phyloP scores from a whole-genome alignment of 345 rosid species.

The Camelina sativa region DNA sequence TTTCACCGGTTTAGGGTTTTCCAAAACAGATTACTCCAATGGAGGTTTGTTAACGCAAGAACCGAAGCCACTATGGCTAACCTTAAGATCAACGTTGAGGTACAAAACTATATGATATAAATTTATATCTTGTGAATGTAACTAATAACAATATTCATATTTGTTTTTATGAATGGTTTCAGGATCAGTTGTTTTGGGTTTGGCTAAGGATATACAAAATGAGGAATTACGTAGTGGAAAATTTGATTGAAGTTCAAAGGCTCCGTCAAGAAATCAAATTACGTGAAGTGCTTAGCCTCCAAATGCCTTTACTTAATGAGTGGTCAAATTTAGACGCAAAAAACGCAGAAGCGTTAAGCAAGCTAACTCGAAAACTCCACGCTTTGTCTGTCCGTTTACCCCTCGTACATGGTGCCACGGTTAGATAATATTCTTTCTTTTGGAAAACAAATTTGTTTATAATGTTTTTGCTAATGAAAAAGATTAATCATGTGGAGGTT shows the following conservation, averaged over 20 bases:
- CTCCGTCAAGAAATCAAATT: conserved; percentile 53
- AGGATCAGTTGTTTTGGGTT: conserved; percentile 58
- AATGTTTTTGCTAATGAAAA: background rate
- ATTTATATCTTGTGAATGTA: background rate
- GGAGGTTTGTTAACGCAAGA: conserved; percentile 69
- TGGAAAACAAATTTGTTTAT: background rate
- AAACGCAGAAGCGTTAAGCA: conserved; percentile 62
- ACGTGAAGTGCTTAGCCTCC: conserved; percentile 50
- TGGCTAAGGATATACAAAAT: conserved; percentile 53
- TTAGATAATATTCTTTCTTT: conserved; percentile 12
- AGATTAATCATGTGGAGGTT: background rate
- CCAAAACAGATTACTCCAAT: conserved; percentile 59
- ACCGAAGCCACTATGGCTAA: conserved; percentile 53
- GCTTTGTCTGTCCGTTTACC: conserved; percentile 60
- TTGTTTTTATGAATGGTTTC: conserved; percentile 10
- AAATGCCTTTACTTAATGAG: conserved; percentile 53
- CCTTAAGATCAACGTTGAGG: conserved; percentile 51
- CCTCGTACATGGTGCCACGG: conserved; percentile 57
- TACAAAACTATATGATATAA: conserved; percentile 21
- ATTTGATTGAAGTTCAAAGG: conserved; percentile 48
- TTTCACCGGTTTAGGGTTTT: conserved; percentile 53
- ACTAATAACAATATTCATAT: background rate
- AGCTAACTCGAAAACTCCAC: conserved; percentile 63
- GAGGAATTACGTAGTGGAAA: conserved; percentile 53
- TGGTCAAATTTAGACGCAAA: conserved; percentile 59